Evolutionary conservation across 306 rosid genomes (phyloP).

Genomic region (Begonia fuchsioides): DNA sequence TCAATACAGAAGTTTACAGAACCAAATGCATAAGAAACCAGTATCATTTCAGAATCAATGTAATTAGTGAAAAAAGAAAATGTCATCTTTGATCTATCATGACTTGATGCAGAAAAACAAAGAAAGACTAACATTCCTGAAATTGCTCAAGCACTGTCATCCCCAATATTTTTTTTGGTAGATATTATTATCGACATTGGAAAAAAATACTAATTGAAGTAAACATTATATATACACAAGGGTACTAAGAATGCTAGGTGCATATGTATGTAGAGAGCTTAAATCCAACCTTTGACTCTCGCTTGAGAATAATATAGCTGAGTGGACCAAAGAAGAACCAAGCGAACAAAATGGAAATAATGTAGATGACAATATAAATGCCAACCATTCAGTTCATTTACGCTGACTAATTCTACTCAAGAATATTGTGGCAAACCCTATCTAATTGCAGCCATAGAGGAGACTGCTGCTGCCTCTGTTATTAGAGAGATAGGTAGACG

Average conservation of each 20-base stretch:
- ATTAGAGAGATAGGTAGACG: constrained; percentile 75
- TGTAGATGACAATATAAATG: not conserved
- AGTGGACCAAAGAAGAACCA: not conserved
- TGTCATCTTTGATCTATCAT: too few species aligned
- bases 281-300: not conserved
- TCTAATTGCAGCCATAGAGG: constrained; percentile 40
- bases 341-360: not conserved
- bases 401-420: constrained; percentile 10
- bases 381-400: constrained; percentile 7
- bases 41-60: too few species aligned
- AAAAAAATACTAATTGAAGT: not conserved
- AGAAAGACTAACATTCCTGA: too few species aligned
- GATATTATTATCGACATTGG: too few species aligned
- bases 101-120: too few species aligned
- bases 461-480: constrained; percentile 72
- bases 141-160: too few species aligned
- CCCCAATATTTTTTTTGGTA: too few species aligned
- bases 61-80: too few species aligned
- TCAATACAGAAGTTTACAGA: too few species aligned
- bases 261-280: not conserved
- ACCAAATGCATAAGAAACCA: too few species aligned
- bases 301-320: not conserved
- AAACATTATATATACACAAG: not conserved
- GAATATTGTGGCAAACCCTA: constrained; percentile 22
- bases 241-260: not conserved